Evolutionary conservation across 1,139 yeast genomes (phyloP), one percentile per base, ranked within the genome.

Genomic region (Chernovozyma aurita): DNA sequence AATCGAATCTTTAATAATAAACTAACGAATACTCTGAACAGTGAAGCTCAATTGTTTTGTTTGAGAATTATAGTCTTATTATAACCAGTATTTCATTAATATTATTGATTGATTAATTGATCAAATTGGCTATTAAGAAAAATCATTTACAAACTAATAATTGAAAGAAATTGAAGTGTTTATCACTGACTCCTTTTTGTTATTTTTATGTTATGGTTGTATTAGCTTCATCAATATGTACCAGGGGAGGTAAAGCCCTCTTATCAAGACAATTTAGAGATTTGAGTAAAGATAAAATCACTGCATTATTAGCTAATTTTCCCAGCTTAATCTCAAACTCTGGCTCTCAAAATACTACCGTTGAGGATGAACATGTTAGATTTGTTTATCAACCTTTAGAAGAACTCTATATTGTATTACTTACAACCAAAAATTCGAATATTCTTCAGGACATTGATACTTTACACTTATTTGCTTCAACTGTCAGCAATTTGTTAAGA

Each of bases 321-420:
- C 96, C 97, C 36, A 70, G 82, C 44, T 72, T 92, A 51, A 77
- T 90, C 41, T 75, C 86, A 36, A 80, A 76, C 42, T 66, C 77
- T 11, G 78, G 83, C 40, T 75, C 85, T 34, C 96, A 88, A 64
- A 95, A 90, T 58, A 92, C 98, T 33, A 85, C 95, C 4, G 95
- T 88, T 29, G 98, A 94, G 60, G 95, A 87, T 55, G 96, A 85
- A 39, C 79, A 78, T 48, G 94, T 88, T 33, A 80, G 99, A 60
- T 94, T 86, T 57, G 95, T 94, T 36, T 94, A 87, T 63, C 97
- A 88, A 61, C 97, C 98, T 36, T 74, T 94, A 53, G 98, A 94
- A 57, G 97, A 90, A 49, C 79, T 87, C 44, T 92, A 88, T 61
- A 85, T 92, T 55, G 92, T 94, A 31, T 70, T 94, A 52, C 83